Evolutionary conservation across 2,329 filamentous ascomycete genomes (phyloP).

Genomic region (Alternaria sp.): DNA sequence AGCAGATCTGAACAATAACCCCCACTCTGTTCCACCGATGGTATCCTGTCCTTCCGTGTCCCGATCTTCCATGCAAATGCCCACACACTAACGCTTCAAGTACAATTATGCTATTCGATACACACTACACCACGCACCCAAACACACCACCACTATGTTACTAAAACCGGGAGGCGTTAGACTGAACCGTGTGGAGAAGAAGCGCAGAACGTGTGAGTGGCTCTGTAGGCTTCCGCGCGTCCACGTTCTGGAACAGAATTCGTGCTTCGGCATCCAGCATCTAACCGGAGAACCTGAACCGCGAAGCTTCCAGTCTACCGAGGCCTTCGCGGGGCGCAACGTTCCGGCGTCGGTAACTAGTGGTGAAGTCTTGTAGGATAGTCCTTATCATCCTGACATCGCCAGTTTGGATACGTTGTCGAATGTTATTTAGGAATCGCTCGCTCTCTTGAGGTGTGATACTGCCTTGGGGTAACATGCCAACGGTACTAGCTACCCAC

Average conservation of each 20-base stretch:
- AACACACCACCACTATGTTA: neutral
- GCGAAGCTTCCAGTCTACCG: slow-evolving; percentile 82
- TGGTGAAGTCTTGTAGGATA: slow-evolving; percentile 94
- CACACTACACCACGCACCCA: slow-evolving; percentile 9
- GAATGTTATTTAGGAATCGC: slow-evolving; percentile 79
- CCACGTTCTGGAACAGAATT: slow-evolving; percentile 6
- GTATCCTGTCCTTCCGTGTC: slow-evolving; percentile 15
- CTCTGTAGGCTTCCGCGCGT: neutral
- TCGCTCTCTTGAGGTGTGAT: slow-evolving; percentile 80
- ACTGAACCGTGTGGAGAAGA: neutral
- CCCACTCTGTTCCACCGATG: slow-evolving; percentile 7
- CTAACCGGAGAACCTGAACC: slow-evolving; percentile 74
- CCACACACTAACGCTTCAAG: slow-evolving; percentile 24
- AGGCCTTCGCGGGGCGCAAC: slow-evolving; percentile 93
- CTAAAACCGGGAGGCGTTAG: neutral
- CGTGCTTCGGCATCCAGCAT: slow-evolving; percentile 14
- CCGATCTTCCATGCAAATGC: slow-evolving; percentile 25
- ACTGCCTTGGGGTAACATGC: slow-evolving; percentile 76
- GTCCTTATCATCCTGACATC: slow-evolving; percentile 81
- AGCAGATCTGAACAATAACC: neutral
- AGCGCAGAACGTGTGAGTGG: neutral
- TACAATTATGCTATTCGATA: slow-evolving; percentile 20
- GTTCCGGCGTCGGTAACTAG: slow-evolving; percentile 89
- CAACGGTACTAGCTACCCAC: slow-evolving; percentile 86
- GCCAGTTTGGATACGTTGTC: slow-evolving; percentile 72